phyloP scores from a whole-genome alignment of 1,139 yeast species.

The Kodamaea anthophila region DNA sequence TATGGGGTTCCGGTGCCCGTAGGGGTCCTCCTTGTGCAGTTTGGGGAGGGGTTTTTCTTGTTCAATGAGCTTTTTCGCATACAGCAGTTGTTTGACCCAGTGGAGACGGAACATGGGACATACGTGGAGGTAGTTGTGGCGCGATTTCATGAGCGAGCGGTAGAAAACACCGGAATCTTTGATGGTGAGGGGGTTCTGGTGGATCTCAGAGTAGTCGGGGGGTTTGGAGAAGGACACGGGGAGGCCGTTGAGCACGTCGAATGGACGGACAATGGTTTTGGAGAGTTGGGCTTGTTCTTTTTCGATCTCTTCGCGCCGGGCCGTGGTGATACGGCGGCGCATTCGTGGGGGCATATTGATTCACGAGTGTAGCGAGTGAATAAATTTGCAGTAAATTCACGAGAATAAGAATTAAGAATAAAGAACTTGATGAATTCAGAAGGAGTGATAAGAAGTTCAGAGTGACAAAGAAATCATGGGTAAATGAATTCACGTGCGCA shows the following conservation, averaged over 20 bases:
- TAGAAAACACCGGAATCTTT: conserved; percentile 70
- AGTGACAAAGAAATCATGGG: too few relatives aligned
- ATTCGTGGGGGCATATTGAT: conserved; percentile 37
- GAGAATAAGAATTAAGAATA: too few relatives aligned
- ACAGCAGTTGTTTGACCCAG: conserved; percentile 64
- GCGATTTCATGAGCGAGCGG: conserved; percentile 66
- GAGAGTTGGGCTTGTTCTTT: conserved; percentile 40
- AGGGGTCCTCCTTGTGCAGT: conserved; percentile 19
- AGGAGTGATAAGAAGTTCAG: too few relatives aligned
- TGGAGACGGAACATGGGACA: conserved; percentile 69
- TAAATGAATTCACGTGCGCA: too few relatives aligned
- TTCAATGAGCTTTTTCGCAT: conserved; percentile 36
- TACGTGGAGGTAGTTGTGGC: conserved; percentile 66
- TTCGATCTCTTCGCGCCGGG: conserved; percentile 44
- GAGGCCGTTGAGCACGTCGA: conserved; percentile 59
- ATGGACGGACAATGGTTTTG: conserved; percentile 50
- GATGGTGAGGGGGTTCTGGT: conserved; percentile 62
- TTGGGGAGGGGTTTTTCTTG: conserved; percentile 26
- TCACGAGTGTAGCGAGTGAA: too few relatives aligned
- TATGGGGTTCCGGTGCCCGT: conserved; percentile 33
- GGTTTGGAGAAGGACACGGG: conserved; percentile 64
- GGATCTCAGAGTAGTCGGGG: conserved; percentile 44
- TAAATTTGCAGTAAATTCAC: too few relatives aligned
- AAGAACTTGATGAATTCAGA: too few relatives aligned
- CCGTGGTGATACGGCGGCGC: conserved; percentile 41